Conservation (phyloP, 169 alveolate species). For the Plasmodium sp. region DNA sequence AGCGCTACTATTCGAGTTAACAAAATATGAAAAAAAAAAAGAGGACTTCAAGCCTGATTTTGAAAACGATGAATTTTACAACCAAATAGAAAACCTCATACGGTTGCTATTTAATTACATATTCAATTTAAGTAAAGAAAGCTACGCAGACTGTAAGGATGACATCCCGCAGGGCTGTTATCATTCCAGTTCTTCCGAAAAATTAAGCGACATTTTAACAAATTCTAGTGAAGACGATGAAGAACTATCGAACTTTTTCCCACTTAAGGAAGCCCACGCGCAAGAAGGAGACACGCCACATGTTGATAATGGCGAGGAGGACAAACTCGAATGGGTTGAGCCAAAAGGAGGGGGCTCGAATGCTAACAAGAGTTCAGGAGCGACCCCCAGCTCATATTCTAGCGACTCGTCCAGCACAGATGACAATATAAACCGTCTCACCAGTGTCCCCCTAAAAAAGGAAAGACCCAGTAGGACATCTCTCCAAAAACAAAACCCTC, state of each 20-base stretch:
- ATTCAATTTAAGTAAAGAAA: conserved; percentile 43
- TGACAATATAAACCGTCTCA: not conserved
- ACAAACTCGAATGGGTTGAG: not conserved
- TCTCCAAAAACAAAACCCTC: not conserved
- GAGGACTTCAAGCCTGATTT: conserved; percentile 2
- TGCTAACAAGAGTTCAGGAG: not conserved
- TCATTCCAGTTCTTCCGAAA: conserved; percentile 56
- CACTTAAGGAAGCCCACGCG: not conserved
- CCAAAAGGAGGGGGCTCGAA: not conserved
- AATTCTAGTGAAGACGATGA: conserved; percentile 25
- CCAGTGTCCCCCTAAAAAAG: not conserved
- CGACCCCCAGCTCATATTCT: not conserved
- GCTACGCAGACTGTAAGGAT: not conserved
- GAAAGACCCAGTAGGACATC: not conserved
- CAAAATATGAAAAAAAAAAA: conserved; percentile 44
- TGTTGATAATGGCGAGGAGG: not conserved
- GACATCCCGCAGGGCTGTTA: not conserved
- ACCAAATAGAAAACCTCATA: conserved; percentile 20
- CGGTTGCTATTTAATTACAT: conserved; percentile 45
- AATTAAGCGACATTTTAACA: conserved; percentile 13
- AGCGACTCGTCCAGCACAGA: not conserved
- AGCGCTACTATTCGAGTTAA: conserved; percentile 35
- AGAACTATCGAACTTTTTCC: not conserved
- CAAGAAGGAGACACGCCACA: not conserved
- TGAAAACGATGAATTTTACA: conserved; percentile 60